Evolutionary conservation across 1,139 yeast species (phyloP), one percentile per base, ranked within the genome.

Genomic region (Kazachstania sp.): DNA sequence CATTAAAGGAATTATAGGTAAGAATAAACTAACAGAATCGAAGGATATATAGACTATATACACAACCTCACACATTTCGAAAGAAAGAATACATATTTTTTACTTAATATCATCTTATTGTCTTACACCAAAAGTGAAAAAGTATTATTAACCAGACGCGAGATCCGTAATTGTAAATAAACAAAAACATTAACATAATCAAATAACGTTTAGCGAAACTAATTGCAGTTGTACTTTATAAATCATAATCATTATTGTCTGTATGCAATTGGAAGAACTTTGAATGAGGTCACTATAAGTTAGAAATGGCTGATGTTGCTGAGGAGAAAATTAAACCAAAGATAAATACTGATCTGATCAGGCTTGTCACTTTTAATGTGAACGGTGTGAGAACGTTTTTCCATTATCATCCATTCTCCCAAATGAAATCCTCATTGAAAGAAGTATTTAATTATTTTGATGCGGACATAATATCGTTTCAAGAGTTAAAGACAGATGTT

Each of bases 381-480:
- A 88, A 92, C 57, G 97, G 97, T 0, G 67, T 81, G 47, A 79
- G 86, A 49, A 87, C 95, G 0, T 66, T 90, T 11, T 78, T 83
- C 61, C 83, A 85, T 58, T 87, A 86, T 60, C 77, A 80, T 53
- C 97, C 97, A 2, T 90, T 95, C 92, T 81, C 78, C 49, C 68
- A 71, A 32, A 67, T 74, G 48, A 69, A 72, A 20, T 72, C 56
- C 23, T 62, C 77, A 9, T 71, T 81, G 46, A 69, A 69, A 41
- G 61, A 64, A 23, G 71, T 83, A 59, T 82, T 88, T 53, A 64
- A 68, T 6, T 60, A 67, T 37, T 66, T 92, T 50, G 60, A 75
- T 15, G 87, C 83, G 0, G 97, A 92, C 62, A 70, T 92, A 15
- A 70, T 90, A 15, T 77, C 95, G 6, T 71, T 92, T 18, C 97